Evolutionary conservation across 805 yeast genomes (phyloP), one percentile per base, ranked within the genome.

Genomic region (Metschnikowia santaceciliae): DNA sequence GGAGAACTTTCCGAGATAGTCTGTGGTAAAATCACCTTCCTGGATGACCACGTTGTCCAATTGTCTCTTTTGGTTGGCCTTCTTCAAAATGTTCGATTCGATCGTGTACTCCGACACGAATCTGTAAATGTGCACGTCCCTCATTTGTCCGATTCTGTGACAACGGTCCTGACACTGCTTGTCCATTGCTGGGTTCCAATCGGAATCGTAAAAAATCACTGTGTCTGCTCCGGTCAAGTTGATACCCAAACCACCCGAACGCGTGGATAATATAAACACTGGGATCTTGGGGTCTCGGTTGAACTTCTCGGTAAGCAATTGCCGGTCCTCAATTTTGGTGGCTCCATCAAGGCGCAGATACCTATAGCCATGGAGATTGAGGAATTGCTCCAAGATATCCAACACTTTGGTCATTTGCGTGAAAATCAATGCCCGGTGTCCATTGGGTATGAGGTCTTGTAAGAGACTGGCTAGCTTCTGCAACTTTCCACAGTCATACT

Each of bases 151-250:
- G 66, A 94, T 94, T 75, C 99, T 86, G 67, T 94, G 99, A 71
- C 98, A 94, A 68, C 99, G 84, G 70, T 94, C 99, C 69, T 94
- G 99, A 71, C 99, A 94, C 70, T 94, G 99, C 64, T 90, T 90
- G 67, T 94, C 99, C 97, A 94, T 94, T 1, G 98, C 96, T 2
- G 99, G 99, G 65, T 94, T 94, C 99, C 99, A 92, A 69, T 92
- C 99, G 2, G 97, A 90, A 69, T 94, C 99, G 67, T 95, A 94
- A 70, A 94, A 95, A 6, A 94, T 90, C 41, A 94, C 99, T 0
- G 99, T 94, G 63, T 94, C 99, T 0, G 99, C 99, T 64, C 98
- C 99, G 0, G 99, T 94, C 57, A 94, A 72, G 63, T 94, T 94
- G 66, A 94, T 94, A 65, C 99, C 99, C 59, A 95, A 76, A 35